A percentile compares a stretch with the other conserved stretches of the same genome.
These are phyloP conservation scores for Oenanthe sinensis DNA, from an alignment of 129 eudicot species.

Conservation along the genomic window DNA sequence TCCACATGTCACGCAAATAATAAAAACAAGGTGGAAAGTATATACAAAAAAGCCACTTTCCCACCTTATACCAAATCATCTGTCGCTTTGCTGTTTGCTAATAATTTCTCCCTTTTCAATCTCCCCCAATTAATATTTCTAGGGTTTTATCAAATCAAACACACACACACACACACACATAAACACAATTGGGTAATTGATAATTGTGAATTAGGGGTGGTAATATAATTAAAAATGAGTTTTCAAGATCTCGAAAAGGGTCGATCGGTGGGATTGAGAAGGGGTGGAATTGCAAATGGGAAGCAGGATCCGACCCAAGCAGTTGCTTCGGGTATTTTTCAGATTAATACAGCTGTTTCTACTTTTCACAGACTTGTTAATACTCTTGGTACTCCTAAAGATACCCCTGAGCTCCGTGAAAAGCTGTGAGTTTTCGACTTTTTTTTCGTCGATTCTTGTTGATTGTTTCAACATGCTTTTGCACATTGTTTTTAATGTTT, in stretches of 20 bases:
- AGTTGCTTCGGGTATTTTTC: slow-evolving; percentile 91
- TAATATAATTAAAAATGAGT: slow-evolving; percentile 37
- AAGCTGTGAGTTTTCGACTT: slow-evolving; percentile 49
- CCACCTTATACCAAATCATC: not conserved
- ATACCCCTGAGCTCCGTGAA: slow-evolving; percentile 89
- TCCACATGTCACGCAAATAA: not conserved
- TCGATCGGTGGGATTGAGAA: slow-evolving; percentile 30
- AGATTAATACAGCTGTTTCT: slow-evolving; percentile 81
- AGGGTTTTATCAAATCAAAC: not conserved
- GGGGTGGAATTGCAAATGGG: slow-evolving; percentile 42
- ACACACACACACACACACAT: not conserved
- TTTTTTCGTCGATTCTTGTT: not conserved
- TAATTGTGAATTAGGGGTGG: not conserved
- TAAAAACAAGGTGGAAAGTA: not conserved
- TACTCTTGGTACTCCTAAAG: slow-evolving; percentile 96
- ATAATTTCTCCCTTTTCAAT: not conserved
- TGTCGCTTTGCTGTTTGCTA: not conserved
- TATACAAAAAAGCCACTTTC: not conserved
- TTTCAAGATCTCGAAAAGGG: slow-evolving; percentile 95
- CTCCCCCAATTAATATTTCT: not conserved
- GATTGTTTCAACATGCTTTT: not conserved
- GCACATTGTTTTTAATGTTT: not conserved
- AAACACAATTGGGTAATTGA: not conserved
- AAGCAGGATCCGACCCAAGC: slow-evolving; percentile 90
- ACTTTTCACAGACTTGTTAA: slow-evolving; percentile 89